Conservation (phyloP, 768 basidiomycete species). For the Pisolithus microcarpus region DNA sequence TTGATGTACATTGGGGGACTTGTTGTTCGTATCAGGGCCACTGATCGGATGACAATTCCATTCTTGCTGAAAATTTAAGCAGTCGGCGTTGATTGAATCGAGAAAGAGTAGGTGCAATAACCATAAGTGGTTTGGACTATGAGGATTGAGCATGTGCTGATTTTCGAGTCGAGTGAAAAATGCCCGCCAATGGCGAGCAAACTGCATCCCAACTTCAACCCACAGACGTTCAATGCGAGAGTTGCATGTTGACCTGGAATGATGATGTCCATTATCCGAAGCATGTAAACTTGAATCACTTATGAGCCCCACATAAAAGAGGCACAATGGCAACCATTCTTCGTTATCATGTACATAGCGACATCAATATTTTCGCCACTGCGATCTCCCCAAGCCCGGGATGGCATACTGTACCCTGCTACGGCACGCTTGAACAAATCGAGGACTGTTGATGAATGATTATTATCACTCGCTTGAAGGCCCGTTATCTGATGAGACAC, state of each 20-base stretch:
- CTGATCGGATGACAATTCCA: slow-evolving; percentile 4
- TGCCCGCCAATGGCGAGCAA: slow-evolving; percentile 19
- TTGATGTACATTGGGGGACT: slow-evolving; percentile 5
- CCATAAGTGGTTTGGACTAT: slow-evolving; percentile 11
- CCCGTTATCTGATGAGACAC: slow-evolving; percentile 18
- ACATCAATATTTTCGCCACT: slow-evolving; percentile 33
- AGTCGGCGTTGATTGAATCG: background rate
- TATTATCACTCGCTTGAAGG: slow-evolving; percentile 32
- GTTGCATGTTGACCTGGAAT: slow-evolving; percentile 17
- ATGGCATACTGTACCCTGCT: slow-evolving; percentile 23
- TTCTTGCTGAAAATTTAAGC: background rate
- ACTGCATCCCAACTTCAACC: slow-evolving; percentile 23
- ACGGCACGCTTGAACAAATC: slow-evolving; percentile 6
- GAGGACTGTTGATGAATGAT: slow-evolving; percentile 16
- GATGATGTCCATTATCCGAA: background rate
- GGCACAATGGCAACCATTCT: slow-evolving; percentile 11
- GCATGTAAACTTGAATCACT: background rate
- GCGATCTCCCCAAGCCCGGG: slow-evolving; percentile 30
- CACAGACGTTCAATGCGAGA: slow-evolving; percentile 22
- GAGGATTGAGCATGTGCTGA: slow-evolving; percentile 15
- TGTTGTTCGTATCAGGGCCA: too few relatives aligned
- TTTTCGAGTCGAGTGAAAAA: slow-evolving; percentile 21
- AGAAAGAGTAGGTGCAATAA: slow-evolving; percentile 4
- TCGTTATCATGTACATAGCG: slow-evolving; percentile 16
- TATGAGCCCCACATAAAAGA: slow-evolving; percentile 36